These are phyloP conservation scores for Annulohypoxylon maeteangense DNA, from an alignment of 495 filamentous ascomycete species.

Conservation along the genomic window DNA sequence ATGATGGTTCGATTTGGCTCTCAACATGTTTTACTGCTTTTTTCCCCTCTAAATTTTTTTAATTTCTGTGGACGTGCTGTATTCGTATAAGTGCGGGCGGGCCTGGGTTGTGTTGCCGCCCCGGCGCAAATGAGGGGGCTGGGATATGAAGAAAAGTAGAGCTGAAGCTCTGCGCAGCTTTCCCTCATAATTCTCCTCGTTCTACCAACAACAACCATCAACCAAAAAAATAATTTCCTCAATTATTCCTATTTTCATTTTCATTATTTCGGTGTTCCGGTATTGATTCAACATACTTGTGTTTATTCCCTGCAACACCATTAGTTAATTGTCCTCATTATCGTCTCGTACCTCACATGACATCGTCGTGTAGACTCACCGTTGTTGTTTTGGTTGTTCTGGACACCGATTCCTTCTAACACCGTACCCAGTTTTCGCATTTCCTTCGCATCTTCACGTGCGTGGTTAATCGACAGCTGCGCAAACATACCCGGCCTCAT, in stretches of 20 bases:
- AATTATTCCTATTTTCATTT: constrained; percentile 15
- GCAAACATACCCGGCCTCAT: constrained; percentile 19
- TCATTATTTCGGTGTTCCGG: constrained; percentile 6
- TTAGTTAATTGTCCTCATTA: constrained; percentile 15
- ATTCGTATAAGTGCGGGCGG: constrained; percentile 24
- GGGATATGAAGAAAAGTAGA: constrained; percentile 24
- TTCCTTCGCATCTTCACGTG: constrained; percentile 14
- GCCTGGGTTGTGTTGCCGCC: constrained; percentile 25
- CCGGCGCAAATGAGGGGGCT: constrained; percentile 43
- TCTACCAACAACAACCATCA: constrained; percentile 16
- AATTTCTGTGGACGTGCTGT: constrained; percentile 1
- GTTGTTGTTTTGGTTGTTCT: constrained; percentile 29
- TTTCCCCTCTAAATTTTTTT: constrained; percentile 1
- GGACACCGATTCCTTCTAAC: constrained; percentile 18
- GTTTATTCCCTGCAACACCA: constrained; percentile 10
- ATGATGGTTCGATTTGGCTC: neutral
- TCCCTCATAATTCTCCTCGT: constrained; percentile 6
- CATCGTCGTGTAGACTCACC: constrained; percentile 4
- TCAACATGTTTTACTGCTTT: constrained; percentile 2
- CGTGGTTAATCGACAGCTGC: constrained; percentile 17
- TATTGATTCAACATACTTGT: neutral
- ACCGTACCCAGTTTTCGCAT: constrained; percentile 12
- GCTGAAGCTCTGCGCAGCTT: constrained; percentile 14
- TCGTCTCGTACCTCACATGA: neutral
- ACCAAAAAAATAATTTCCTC: neutral